These are phyloP conservation scores for Quercus gilva DNA, from an alignment of 306 rosid genomes.

Conservation along the genomic window DNA sequence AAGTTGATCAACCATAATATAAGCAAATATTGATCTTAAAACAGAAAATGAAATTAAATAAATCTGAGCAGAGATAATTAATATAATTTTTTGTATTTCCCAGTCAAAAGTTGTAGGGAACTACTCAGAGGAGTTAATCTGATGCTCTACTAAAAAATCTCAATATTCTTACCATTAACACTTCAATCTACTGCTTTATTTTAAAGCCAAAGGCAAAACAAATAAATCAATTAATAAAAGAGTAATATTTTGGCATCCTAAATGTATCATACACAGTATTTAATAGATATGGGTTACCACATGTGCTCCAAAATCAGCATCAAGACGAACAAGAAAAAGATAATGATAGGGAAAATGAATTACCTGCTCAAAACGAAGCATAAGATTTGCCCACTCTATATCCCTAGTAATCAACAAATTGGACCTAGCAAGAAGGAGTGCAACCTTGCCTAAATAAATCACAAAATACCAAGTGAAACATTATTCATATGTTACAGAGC, in stretches of 20 bases:
- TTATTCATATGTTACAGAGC: no score
- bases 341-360: no score
- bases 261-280: not conserved
- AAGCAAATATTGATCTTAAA: no score
- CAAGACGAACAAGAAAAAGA: no score
- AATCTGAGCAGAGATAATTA: not conserved
- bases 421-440: no score
- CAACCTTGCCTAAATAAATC: no score
- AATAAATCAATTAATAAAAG: not conserved
- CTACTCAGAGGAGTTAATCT: not conserved
- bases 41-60: not conserved
- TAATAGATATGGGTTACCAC: not conserved
- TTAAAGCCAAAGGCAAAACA: not conserved
- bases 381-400: no score
- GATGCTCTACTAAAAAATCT: not conserved
- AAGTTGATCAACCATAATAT: no score
- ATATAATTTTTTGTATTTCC: not conserved
- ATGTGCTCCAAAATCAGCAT: no score
- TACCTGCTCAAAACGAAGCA: no score
- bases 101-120: not conserved
- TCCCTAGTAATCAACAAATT: no score
- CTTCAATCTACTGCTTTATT: not conserved
- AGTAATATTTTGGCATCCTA: not conserved
- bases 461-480: no score
- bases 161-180: not conserved